phyloP scores from a whole-genome alignment of 2,329 filamentous ascomycete species.

The Capronia coronata region DNA sequence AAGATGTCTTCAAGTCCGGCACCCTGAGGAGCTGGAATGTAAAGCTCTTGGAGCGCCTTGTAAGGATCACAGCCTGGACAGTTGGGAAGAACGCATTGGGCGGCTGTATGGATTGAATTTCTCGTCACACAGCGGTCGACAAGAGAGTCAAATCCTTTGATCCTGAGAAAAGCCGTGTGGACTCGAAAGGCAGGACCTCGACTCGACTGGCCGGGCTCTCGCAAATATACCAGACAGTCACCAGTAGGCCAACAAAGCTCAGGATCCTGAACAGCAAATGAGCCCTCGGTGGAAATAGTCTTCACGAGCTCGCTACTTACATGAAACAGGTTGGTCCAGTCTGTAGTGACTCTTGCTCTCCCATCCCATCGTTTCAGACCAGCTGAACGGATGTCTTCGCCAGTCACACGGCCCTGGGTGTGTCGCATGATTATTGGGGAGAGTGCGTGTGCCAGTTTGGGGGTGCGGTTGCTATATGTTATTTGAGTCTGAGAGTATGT shows the following conservation, averaged over 20 bases:
- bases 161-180: conserved; percentile 21
- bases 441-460: not conserved
- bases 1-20: conserved; percentile 23
- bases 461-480: conserved; percentile 7
- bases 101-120: conserved; percentile 18
- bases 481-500: conserved; percentile 8
- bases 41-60: conserved; percentile 24
- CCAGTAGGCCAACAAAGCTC: conserved; percentile 28
- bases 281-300: not conserved
- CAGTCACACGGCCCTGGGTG: conserved; percentile 24
- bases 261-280: conserved; percentile 22
- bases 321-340: conserved; percentile 28
- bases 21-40: conserved; percentile 25
- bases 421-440: conserved; percentile 17
- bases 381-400: conserved; percentile 26
- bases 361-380: conserved; percentile 30
- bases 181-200: conserved; percentile 28
- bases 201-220: conserved; percentile 28
- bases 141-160: conserved; percentile 24
- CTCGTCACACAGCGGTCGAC: conserved; percentile 23
- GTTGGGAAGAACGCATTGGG: conserved; percentile 22
- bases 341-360: conserved; percentile 24
- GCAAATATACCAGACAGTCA: conserved; percentile 28
- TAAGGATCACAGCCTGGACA: conserved; percentile 25
- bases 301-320: conserved; percentile 12